A percentile compares a stretch with the other conserved stretches of the same genome.
These are phyloP conservation scores for Beauveria sp. DNA, from an alignment of 2,329 filamentous ascomycete genomes.

Conservation along the genomic window DNA sequence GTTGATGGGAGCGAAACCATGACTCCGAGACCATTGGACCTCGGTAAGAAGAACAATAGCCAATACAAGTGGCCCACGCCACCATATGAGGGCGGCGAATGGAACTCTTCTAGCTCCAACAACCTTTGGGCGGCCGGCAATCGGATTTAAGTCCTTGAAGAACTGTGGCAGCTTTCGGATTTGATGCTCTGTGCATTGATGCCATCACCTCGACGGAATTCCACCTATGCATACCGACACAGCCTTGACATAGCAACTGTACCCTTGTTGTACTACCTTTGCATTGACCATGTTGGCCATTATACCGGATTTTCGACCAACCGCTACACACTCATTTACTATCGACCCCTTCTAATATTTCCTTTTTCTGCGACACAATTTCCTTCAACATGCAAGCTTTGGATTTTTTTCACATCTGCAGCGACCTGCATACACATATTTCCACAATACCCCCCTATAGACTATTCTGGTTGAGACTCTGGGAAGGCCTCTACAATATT, in stretches of 20 bases:
- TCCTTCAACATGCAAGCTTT: background rate
- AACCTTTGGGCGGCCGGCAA: constrained; percentile 71
- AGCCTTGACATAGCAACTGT: background rate
- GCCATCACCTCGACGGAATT: background rate
- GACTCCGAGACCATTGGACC: constrained; percentile 64
- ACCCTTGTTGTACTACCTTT: background rate
- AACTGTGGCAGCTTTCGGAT: background rate
- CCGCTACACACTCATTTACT: constrained; percentile 10
- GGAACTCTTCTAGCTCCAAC: constrained; percentile 75
- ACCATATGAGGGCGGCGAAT: constrained; percentile 89
- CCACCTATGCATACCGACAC: background rate
- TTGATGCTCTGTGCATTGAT: background rate
- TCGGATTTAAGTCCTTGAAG: constrained; percentile 39
- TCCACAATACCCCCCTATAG: constrained; percentile 12
- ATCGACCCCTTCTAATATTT: constrained; percentile 7
- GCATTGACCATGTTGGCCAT: background rate
- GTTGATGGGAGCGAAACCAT: constrained; percentile 54
- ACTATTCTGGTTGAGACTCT: background rate
- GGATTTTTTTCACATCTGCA: constrained; percentile 4
- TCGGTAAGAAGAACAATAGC: constrained; percentile 47
- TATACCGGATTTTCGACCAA: background rate
- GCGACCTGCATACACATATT: constrained; percentile 7
- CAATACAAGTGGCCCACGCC: constrained; percentile 86
- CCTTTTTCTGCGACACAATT: constrained; percentile 3
- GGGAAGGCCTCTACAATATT: background rate